phyloP scores from a whole-genome alignment of 2,329 filamentous ascomycete genomes.

The Amphichorda felina region DNA sequence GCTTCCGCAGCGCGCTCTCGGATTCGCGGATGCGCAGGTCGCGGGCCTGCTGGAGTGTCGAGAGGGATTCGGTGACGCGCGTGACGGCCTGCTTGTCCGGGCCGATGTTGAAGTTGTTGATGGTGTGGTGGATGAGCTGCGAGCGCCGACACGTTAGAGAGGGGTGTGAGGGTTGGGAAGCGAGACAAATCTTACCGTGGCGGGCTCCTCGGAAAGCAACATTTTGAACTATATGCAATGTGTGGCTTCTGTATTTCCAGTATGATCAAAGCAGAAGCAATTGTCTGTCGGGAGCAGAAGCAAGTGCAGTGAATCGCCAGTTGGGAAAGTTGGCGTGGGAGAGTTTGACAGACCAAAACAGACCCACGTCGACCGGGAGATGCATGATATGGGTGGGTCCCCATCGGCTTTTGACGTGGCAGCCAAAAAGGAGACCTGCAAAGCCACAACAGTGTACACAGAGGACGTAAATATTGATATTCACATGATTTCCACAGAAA shows the following conservation, averaged over 20 bases:
- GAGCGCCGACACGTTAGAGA: constrained; percentile 3
- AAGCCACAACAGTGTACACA: too few relatives aligned
- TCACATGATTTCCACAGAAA: too few relatives aligned
- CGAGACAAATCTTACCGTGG: constrained; percentile 44
- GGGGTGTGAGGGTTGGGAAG: not conserved
- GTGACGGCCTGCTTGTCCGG: constrained; percentile 77
- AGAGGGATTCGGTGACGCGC: constrained; percentile 74
- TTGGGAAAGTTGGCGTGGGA: not conserved
- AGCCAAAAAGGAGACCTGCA: too few relatives aligned
- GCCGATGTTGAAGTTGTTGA: constrained; percentile 87
- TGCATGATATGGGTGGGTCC: not conserved
- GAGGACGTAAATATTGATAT: too few relatives aligned
- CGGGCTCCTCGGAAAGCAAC: constrained; percentile 90
- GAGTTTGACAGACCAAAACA: not conserved
- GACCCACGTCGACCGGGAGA: constrained; percentile 2
- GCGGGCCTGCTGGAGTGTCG: constrained; percentile 74
- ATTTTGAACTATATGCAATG: constrained; percentile 42
- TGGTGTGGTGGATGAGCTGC: constrained; percentile 83
- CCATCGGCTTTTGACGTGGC: too few relatives aligned
- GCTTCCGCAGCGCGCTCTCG: constrained; percentile 55
- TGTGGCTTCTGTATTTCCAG: not conserved
- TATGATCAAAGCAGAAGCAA: too few relatives aligned
- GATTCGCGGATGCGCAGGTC: constrained; percentile 63
- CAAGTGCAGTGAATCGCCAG: not conserved
- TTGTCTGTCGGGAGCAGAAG: not conserved